Conservation (phyloP, 129 eudicot species). For the Oenanthe sinensis region DNA sequence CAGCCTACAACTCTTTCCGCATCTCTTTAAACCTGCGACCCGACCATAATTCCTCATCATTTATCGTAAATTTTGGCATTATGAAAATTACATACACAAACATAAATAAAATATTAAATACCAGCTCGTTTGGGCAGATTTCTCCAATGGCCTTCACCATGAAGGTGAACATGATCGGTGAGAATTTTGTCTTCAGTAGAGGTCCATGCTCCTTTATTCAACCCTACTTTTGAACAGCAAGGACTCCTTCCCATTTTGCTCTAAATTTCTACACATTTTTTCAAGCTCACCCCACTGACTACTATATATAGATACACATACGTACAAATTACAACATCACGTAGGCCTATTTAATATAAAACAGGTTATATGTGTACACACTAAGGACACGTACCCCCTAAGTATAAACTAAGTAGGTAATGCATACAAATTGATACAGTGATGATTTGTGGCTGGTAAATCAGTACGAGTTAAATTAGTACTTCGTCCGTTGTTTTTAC, state of each 20-base stretch:
- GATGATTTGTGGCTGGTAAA: not conserved
- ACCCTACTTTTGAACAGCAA: conserved; percentile 10
- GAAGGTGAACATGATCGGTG: not conserved
- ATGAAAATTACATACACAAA: too few species aligned
- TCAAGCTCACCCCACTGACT: too few species aligned
- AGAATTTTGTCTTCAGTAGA: conserved; percentile 10
- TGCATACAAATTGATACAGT: not conserved
- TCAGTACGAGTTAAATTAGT: too few species aligned
- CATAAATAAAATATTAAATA: too few species aligned
- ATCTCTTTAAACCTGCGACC: not conserved
- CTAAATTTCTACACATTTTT: not conserved
- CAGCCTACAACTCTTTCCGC: conserved; percentile 40
- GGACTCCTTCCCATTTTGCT: conserved; percentile 19
- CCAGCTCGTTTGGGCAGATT: conserved; percentile 13
- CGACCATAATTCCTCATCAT: not conserved
- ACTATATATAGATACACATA: not conserved
- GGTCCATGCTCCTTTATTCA: conserved; percentile 17
- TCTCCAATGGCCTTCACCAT: conserved; percentile 18
- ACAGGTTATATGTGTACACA: not conserved
- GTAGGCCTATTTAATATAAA: not conserved
- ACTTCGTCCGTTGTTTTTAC: too few species aligned
- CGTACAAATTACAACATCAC: not conserved
- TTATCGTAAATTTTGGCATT: not conserved
- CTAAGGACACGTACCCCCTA: too few species aligned
- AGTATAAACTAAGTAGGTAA: too few species aligned